phyloP scores from a whole-genome alignment of 306 rosid species.

The Lagenaria siceraria region DNA sequence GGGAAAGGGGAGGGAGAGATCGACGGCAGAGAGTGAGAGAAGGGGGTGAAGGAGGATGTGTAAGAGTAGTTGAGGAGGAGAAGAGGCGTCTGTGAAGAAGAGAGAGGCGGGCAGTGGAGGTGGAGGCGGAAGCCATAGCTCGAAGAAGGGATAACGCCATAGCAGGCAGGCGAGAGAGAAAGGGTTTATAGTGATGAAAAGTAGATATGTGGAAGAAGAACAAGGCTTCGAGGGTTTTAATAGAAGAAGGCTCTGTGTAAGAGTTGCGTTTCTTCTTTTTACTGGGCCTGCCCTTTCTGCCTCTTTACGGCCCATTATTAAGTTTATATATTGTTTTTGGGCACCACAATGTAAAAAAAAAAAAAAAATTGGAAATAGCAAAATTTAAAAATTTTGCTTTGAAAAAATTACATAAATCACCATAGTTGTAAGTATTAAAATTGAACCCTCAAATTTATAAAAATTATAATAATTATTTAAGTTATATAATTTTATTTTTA shows the following conservation, averaged over 20 bases:
- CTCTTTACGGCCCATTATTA: background rate
- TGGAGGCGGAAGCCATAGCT: constrained; percentile 17
- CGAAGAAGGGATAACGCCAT: constrained; percentile 52
- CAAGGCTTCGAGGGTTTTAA: background rate
- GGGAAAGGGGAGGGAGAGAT: constrained; percentile 32
- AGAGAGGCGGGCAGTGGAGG: constrained; percentile 19
- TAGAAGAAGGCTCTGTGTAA: background rate
- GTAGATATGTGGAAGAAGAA: background rate
- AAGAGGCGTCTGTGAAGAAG: constrained; percentile 29
- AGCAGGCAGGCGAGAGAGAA: background rate
- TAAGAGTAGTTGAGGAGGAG: constrained; percentile 16
- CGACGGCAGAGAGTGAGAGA: constrained; percentile 24
- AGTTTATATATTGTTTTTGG: no score
- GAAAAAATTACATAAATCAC: no score
- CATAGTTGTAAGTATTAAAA: no score
- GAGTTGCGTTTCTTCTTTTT: background rate
- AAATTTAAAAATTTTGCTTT: no score
- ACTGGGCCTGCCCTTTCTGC: background rate
- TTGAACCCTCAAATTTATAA: no score
- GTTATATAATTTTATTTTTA: no score
- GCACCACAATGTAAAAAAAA: no score
- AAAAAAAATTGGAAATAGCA: no score
- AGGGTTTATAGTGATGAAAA: background rate
- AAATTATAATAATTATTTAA: no score
- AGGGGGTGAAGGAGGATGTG: constrained; percentile 26